Evolutionary conservation across 805 yeast genomes (phyloP).

Genomic region (Scheffersomyces lignosus): DNA sequence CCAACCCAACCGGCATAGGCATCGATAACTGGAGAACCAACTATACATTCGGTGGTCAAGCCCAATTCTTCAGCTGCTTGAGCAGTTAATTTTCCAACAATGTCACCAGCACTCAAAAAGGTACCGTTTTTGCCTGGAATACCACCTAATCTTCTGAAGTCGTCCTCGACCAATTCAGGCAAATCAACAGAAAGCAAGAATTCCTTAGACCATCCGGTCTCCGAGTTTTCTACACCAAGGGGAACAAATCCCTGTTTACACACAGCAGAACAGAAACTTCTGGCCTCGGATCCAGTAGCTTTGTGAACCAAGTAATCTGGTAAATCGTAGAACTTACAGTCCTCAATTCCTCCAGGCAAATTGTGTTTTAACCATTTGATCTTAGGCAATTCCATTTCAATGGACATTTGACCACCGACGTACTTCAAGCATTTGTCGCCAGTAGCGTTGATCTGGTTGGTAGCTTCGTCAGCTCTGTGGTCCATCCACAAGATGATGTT

Average conservation of each 20-base stretch:
- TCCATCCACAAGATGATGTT: slow-evolving; percentile 98
- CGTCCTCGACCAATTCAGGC: slow-evolving; percentile 73
- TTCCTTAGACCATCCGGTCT: slow-evolving; percentile 86
- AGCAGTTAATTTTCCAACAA: slow-evolving; percentile 69
- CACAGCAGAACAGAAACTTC: slow-evolving; percentile 87
- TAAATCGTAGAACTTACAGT: slow-evolving; percentile 83
- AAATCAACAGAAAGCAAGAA: slow-evolving; percentile 70
- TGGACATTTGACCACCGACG: slow-evolving; percentile 97
- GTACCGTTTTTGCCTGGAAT: slow-evolving; percentile 68
- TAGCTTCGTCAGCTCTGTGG: slow-evolving; percentile 86
- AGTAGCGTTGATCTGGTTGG: slow-evolving; percentile 77
- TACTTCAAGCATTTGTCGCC: slow-evolving; percentile 78
- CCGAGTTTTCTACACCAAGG: slow-evolving; percentile 82
- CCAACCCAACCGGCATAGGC: slow-evolving; percentile 99
- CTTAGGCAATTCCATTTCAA: slow-evolving; percentile 98
- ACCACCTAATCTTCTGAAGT: slow-evolving; percentile 83
- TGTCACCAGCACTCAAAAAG: slow-evolving; percentile 86
- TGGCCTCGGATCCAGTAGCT: slow-evolving; percentile 84
- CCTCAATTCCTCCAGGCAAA: slow-evolving; percentile 58
- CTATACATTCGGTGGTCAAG: slow-evolving; percentile 72
- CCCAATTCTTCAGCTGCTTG: slow-evolving; percentile 82
- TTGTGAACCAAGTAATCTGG: slow-evolving; percentile 90
- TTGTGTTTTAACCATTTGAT: slow-evolving; percentile 93
- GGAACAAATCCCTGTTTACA: slow-evolving; percentile 97
- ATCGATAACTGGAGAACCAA: slow-evolving; percentile 95